Evolutionary conservation across 2,329 filamentous ascomycete species (phyloP).

Genomic region (Ophiostoma novo-ulmi): DNA sequence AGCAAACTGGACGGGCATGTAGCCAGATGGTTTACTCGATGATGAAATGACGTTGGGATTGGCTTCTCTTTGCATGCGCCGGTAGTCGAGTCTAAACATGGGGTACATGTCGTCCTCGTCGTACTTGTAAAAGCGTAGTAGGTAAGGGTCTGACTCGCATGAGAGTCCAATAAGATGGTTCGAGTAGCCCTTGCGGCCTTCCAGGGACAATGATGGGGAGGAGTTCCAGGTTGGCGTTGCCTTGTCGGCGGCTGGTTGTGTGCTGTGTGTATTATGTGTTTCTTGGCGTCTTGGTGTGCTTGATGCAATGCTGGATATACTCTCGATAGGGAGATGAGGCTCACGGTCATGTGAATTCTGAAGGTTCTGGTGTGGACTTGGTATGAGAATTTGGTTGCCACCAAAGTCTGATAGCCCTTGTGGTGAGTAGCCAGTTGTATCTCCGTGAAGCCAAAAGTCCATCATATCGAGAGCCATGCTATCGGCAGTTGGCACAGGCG

Average conservation of each 20-base stretch:
- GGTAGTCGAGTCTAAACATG: constrained; percentile 31
- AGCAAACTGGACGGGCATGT: not conserved
- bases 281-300: not conserved
- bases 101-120: constrained; percentile 28
- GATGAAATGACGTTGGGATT: constrained; percentile 28
- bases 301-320: not conserved
- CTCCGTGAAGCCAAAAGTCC: not conserved
- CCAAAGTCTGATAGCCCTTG: not conserved
- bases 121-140: constrained; percentile 29
- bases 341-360: not conserved
- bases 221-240: not conserved
- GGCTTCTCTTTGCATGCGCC: constrained; percentile 22
- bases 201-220: not conserved
- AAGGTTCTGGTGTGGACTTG: not conserved
- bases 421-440: not conserved
- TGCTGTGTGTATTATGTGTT: not conserved
- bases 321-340: not conserved
- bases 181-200: constrained; percentile 27
- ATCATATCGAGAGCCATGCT: not conserved
- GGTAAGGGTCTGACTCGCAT: constrained; percentile 30
- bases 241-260: not conserved
- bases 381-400: not conserved
- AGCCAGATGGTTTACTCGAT: not conserved
- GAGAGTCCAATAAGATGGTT: constrained; percentile 29
- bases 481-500: not conserved